Percentiles rank a stretch among this genome's conserved stretches.
phyloP scores from a whole-genome alignment of 2,329 filamentous ascomycete species.

The Xylariaceae sp. region DNA sequence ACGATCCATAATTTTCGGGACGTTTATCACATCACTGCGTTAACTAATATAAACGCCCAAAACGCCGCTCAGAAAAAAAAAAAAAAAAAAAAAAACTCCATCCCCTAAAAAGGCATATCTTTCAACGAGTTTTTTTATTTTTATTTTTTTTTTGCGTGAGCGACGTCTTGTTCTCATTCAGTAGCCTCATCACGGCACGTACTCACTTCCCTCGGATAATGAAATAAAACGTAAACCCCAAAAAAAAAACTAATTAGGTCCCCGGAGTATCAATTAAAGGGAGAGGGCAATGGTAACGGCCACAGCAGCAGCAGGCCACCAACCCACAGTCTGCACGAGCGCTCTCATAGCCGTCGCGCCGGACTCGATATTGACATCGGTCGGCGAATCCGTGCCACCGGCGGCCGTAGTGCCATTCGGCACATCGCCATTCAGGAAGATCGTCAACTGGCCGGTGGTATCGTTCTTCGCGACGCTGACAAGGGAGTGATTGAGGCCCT shows the following conservation, averaged over 20 bases:
- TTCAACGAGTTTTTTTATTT: too few relatives aligned
- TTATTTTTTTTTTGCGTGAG: too few relatives aligned
- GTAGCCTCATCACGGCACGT: too few relatives aligned
- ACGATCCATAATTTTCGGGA: too few relatives aligned
- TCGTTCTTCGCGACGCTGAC: conserved; percentile 59
- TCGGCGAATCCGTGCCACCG: conserved; percentile 29
- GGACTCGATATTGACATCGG: conserved; percentile 32
- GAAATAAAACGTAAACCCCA: too few relatives aligned
- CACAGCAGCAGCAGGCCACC: conserved; percentile 45
- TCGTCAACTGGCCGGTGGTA: conserved; percentile 49
- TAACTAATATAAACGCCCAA: too few relatives aligned
- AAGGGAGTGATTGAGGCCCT: conserved; percentile 53
- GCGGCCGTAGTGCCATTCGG: conserved; percentile 58
- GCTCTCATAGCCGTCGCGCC: conserved; percentile 32
- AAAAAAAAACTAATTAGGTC: neutral
- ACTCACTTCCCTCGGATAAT: too few relatives aligned
- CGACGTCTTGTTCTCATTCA: too few relatives aligned
- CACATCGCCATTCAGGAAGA: conserved; percentile 72
- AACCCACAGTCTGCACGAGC: conserved; percentile 38
- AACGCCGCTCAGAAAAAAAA: too few relatives aligned
- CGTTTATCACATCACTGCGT: too few relatives aligned
- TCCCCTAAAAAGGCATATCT: too few relatives aligned
- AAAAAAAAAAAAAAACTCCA: too few relatives aligned
- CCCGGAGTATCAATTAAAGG: conserved; percentile 25
- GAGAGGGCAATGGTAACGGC: conserved; percentile 42